Evolutionary conservation across 495 filamentous ascomycete genomes (phyloP), one percentile per base, ranked within the genome.

Genomic region (Usnea hakonensis): DNA sequence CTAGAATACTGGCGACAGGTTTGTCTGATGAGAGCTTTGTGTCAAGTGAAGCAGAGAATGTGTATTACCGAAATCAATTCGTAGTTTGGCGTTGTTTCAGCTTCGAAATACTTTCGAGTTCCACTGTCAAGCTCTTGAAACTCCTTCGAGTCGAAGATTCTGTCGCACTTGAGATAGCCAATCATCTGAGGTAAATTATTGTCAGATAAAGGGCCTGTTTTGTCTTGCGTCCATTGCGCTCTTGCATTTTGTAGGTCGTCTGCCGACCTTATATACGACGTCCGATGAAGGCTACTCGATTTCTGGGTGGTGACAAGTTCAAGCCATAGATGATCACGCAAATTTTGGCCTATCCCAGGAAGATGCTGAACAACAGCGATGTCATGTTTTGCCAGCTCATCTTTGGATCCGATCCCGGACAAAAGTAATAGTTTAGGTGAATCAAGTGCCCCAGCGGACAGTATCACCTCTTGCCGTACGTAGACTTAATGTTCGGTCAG

Each of bases 371-470:
- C 57, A 0, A 83, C 66, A 0, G 79, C 76, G 63, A 88, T 84
- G n/a, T 71, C 62, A 70, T 77, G 79, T 37, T 78, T 64, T n/a
- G 71, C 40, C 0, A 89, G 78, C 33, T 85, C 76, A 0, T 71
- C 65, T 14, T 69, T 67, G 0, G 85, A 82, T 0, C 85, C 85
- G 59, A 89, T 82, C 14, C 85, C 86, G 0, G 82, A 85, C 60
- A 85, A 81, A 79, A 86, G 83, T 0, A 88, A 75, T 56, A 87
- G 77, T 46, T 82, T 79, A 3, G 86, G 85, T 16, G 72, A 74
- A 68, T 87, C 78, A 28, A 86, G 72, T 1, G 84, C 72, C 11
- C 86, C 85, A 19, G 77, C 77, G 1, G 76, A 78, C 11, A 89
- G 69, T 53, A 87, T 79, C 37, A 86, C 77, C 54, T 88, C 85